A percentile compares a stretch with the other conserved stretches of the same genome.
Evolutionary conservation across 176 grass and related monocot species (phyloP).

Genomic region (Aegilops tauschii): DNA sequence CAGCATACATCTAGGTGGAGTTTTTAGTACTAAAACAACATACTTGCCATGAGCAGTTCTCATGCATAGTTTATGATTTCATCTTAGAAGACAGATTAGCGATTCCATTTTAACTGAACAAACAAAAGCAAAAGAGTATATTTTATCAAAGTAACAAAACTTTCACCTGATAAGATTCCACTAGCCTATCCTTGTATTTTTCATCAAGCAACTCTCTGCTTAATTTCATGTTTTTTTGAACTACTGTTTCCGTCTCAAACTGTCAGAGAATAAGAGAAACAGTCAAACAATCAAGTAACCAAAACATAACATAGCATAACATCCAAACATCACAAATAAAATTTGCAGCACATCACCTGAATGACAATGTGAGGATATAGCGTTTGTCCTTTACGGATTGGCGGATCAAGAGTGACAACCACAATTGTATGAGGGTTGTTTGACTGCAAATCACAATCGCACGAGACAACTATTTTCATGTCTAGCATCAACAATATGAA

Average conservation of each 20-base stretch:
- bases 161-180: slow-evolving; percentile 85
- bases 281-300: slow-evolving; percentile 6
- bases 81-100: background rate
- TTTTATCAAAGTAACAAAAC: slow-evolving; percentile 29
- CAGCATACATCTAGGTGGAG: background rate
- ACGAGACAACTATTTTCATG: slow-evolving; percentile 25
- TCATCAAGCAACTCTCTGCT: slow-evolving; percentile 65
- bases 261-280: slow-evolving; percentile 43
- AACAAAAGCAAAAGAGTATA: slow-evolving; percentile 21
- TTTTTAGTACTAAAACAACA: background rate
- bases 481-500: background rate
- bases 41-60: background rate
- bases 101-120: background rate
- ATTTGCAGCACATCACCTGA: slow-evolving; percentile 61
- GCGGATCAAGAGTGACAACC: slow-evolving; percentile 93
- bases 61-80: background rate
- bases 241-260: slow-evolving; percentile 87
- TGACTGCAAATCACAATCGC: slow-evolving; percentile 55
- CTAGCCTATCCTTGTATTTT: slow-evolving; percentile 84
- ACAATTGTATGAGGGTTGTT: slow-evolving; percentile 99
- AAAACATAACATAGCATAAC: background rate
- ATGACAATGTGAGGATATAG: slow-evolving; percentile 99
- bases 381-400: slow-evolving; percentile 97
- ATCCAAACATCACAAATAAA: slow-evolving; percentile 9
- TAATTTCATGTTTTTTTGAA: slow-evolving; percentile 67